Percentiles rank a stretch among this genome's conserved stretches.
These are phyloP conservation scores for Anthracocystis panici-leucophaei DNA, from an alignment of 1,284 basidiomycete genomes.

Conservation along the genomic window DNA sequence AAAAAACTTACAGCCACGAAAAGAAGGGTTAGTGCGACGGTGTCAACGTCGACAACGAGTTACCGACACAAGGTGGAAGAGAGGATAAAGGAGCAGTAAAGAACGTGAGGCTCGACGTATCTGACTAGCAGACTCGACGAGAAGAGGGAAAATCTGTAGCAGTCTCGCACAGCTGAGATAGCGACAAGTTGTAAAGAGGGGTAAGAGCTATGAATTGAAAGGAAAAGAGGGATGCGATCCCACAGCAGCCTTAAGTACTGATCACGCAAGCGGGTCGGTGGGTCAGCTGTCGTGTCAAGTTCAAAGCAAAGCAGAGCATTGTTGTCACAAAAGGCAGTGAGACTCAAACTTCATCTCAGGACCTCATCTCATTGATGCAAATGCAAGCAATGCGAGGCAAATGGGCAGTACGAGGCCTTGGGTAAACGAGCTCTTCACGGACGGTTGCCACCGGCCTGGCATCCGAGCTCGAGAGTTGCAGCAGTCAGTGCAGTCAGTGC, in stretches of 20 bases:
- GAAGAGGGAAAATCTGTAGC: neutral
- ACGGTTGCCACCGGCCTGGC: neutral
- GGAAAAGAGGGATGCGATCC: neutral
- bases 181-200: conserved; percentile 2
- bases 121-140: conserved; percentile 31
- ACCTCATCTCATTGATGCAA: conserved; percentile 1
- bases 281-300: neutral
- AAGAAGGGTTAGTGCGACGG: neutral
- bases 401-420: neutral
- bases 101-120: conserved; percentile 14
- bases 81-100: conserved; percentile 8
- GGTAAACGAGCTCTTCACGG: neutral
- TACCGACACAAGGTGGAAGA: neutral
- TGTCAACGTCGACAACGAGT: neutral
- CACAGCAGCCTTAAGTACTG: neutral
- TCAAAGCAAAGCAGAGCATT: neutral
- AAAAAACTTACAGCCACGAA: neutral
- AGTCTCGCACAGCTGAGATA: conserved; percentile 5
- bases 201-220: neutral
- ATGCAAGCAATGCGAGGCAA: too few species aligned
- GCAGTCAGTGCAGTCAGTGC: neutral
- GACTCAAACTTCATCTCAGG: neutral
- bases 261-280: conserved; percentile 4
- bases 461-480: neutral
- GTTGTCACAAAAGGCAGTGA: neutral